Evolutionary conservation across 2,329 filamentous ascomycete species (phyloP).

Genomic region (Fusarium bactridioides): DNA sequence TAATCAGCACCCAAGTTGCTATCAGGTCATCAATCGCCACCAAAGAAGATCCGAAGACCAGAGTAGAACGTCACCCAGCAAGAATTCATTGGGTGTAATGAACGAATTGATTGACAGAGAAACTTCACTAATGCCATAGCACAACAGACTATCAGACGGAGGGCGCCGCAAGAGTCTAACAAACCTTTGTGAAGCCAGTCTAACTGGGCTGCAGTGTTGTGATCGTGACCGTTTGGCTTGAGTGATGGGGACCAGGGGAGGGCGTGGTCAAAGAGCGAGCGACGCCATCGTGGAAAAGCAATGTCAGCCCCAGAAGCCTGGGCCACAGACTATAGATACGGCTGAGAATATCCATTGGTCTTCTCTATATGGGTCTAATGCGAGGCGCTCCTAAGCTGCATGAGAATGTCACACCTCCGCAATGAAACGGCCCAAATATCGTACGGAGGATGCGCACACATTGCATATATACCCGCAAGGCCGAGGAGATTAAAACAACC

Average conservation of each 20-base stretch:
- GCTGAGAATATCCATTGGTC: background rate
- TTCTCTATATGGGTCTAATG: too few species aligned
- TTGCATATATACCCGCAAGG: background rate
- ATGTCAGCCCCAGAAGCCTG: background rate
- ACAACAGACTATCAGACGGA: too few species aligned
- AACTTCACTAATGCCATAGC: too few species aligned
- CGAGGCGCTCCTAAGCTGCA: background rate
- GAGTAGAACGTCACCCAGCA: background rate
- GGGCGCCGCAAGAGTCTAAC: background rate
- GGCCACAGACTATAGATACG: background rate
- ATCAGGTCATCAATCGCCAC: accelerated
- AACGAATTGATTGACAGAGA: background rate
- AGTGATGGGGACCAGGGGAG: background rate
- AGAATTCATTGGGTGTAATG: too few species aligned
- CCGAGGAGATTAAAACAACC: too few species aligned
- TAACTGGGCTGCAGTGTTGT: background rate
- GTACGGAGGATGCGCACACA: too few species aligned
- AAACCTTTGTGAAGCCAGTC: too few species aligned
- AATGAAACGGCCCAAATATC: background rate
- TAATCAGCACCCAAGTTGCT: accelerated
- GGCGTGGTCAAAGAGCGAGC: background rate
- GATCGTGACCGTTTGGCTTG: background rate
- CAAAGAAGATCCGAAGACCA: background rate
- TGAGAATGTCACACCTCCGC: slow-evolving; percentile 3
- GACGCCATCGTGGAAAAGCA: background rate